These are phyloP conservation scores for Beauveria pseudobassiana DNA, from an alignment of 2,329 filamentous ascomycete genomes.

Conservation along the genomic window DNA sequence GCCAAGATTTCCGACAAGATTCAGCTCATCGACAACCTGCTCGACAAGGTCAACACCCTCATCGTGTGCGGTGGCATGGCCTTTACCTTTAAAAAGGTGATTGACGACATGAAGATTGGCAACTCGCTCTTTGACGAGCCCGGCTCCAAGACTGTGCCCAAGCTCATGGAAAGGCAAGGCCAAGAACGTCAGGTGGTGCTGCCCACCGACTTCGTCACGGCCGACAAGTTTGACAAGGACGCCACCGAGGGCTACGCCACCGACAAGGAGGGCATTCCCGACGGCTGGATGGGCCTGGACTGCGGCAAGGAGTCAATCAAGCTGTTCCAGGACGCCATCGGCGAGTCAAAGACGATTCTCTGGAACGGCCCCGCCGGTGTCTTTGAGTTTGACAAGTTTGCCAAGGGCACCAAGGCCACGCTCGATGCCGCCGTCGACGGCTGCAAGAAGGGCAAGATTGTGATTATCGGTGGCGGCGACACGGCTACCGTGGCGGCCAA, in stretches of 20 bases:
- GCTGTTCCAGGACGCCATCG: conserved; percentile 82
- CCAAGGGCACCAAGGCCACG: conserved; percentile 83
- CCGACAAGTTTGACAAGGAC: conserved; percentile 86
- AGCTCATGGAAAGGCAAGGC: conserved; percentile 93
- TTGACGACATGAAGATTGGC: conserved; percentile 83
- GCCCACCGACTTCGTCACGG: conserved; percentile 90
- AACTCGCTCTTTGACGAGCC: conserved; percentile 89
- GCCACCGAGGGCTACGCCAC: conserved; percentile 75
- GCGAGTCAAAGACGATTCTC: conserved; percentile 87
- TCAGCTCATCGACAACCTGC: conserved; percentile 96
- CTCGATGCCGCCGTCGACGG: conserved; percentile 82
- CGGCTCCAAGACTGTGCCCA: conserved; percentile 81
- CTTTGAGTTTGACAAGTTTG: conserved; percentile 95
- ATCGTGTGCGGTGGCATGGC: conserved; percentile 98
- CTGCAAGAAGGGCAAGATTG: conserved; percentile 76
- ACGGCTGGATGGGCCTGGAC: conserved; percentile 97
- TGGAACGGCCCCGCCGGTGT: conserved; percentile 98
- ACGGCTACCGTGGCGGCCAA: conserved; percentile 97
- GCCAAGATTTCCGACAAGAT: conserved; percentile 99
- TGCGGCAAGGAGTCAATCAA: conserved; percentile 83
- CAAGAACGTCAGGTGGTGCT: conserved; percentile 90
- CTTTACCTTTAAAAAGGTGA: conserved; percentile 99
- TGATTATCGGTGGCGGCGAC: conserved; percentile 97
- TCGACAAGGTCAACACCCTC: conserved; percentile 94
- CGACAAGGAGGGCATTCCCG: conserved; percentile 82